Evolutionary conservation across 2,329 filamentous ascomycete genomes (phyloP).

Genomic region (Sclerotinia subarctica): DNA sequence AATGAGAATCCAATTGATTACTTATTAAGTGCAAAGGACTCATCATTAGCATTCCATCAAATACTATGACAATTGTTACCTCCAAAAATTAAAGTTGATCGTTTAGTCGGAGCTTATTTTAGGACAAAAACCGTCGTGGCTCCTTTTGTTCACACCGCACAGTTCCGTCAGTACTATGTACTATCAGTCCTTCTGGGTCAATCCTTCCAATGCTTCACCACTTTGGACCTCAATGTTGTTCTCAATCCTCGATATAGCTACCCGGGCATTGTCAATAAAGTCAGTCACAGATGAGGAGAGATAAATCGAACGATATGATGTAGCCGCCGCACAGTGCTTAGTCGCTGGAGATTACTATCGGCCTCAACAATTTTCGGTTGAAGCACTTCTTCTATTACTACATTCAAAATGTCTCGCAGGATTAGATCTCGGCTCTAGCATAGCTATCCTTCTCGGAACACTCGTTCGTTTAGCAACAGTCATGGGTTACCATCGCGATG

Average conservation of each 20-base stretch:
- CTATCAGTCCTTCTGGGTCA: conserved; percentile 29
- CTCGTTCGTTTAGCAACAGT: conserved; percentile 53
- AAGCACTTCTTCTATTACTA: conserved; percentile 50
- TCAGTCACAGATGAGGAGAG: not conserved
- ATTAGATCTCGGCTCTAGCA: conserved; percentile 49
- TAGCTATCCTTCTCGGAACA: conserved; percentile 51
- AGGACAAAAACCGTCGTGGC: conserved; percentile 24
- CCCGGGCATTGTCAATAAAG: conserved; percentile 12
- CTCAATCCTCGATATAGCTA: conserved; percentile 28
- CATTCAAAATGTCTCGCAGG: conserved; percentile 51
- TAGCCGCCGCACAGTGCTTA: conserved; percentile 47
- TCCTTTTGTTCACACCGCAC: conserved; percentile 29
- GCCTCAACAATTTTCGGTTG: conserved; percentile 47
- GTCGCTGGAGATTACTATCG: conserved; percentile 49
- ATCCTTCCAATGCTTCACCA: conserved; percentile 22
- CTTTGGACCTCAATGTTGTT: conserved; percentile 34
- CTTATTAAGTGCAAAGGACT: not conserved
- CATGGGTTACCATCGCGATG: conserved; percentile 58
- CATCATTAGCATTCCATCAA: conserved; percentile 21
- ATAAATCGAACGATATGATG: conserved; percentile 15
- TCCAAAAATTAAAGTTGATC: conserved; percentile 27
- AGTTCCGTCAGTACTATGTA: conserved; percentile 33
- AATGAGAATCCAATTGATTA: too few species aligned
- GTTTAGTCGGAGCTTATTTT: conserved; percentile 28
- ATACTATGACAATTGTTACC: conserved; percentile 28